Evolutionary conservation across 805 yeast species (phyloP), one percentile per base, ranked within the genome.

Genomic region (Sugiyamaella marilandica): DNA sequence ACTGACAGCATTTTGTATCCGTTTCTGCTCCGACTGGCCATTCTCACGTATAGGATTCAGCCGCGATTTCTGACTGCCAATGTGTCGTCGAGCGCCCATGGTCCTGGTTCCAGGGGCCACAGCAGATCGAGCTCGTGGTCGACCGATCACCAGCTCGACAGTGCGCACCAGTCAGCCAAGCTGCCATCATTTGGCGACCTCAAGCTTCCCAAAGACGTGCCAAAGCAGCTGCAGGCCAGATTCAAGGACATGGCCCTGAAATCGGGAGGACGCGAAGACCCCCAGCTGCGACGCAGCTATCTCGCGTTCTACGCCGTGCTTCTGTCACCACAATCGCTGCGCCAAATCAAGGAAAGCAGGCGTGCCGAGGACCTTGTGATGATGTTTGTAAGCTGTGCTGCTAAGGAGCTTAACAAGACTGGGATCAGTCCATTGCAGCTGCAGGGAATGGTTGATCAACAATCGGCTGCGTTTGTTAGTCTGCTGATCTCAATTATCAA

Each of bases 221-320:
- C 65, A 24, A 68, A 60, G 58, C 61, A 64, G 51, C 63, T 62
- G 51, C 66, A 58, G 63, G 61, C 45, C 54, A 66, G 68, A 55
- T 70, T 66, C 60, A 67, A 62, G 47, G 61, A 52, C 36, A 57
- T 63, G 53, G 71, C 63, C 31, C 60, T 51, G 46, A 58, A 48
- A 72, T 73, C 50, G 56, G 70, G 43, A 14, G 41, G 37, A 13
- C 45, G 33, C 7, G 48, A 45, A 10, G 50, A 51, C 9, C 81
- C 78, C 4, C 67, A 76, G 52, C 75, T 84, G 10, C 72, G 86
- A 55, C 70, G 85, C 34, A 76, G 83, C 48, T 72, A 84, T 45
- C 65, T 85, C 24, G 77, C 86, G 24, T 75, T 84, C 53, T 85
- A 85, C 64, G 82, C 82, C 52, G 84, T 81, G 44, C 59, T 82